Conservation (phyloP, 2,329 filamentous ascomycete genomes). For the Gaeumannomyces sp. region DNA sequence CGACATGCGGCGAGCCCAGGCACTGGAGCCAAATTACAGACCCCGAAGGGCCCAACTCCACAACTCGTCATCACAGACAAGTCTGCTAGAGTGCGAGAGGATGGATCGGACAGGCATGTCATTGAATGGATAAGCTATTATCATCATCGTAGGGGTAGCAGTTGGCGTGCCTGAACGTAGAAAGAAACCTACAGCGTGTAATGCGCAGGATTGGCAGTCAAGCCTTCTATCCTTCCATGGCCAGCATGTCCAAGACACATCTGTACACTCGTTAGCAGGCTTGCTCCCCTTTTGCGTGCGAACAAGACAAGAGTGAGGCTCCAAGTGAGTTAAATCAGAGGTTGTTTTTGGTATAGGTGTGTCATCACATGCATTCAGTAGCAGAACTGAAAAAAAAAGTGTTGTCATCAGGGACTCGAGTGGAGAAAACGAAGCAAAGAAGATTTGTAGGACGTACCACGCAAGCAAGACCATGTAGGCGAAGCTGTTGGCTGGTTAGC, state of each 20-base stretch:
- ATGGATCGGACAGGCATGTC: conserved; percentile 62
- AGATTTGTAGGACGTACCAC: not conserved
- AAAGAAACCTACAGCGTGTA: not conserved
- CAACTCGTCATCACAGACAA: conserved; percentile 61
- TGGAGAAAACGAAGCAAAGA: conserved; percentile 1
- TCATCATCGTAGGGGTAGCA: conserved; percentile 40
- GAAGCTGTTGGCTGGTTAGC: too few species aligned
- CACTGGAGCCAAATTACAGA: conserved; percentile 59
- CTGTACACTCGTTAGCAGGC: not conserved
- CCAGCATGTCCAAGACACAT: not conserved
- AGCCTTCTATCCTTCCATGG: not conserved
- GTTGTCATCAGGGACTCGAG: conserved; percentile 56
- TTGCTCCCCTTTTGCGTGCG: not conserved
- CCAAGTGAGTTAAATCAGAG: conserved; percentile 16
- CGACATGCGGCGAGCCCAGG: conserved; percentile 42
- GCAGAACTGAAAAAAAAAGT: conserved; percentile 63
- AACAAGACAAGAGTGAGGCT: not conserved
- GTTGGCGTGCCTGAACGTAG: not conserved
- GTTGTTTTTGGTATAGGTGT: conserved; percentile 59
- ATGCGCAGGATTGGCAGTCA: not conserved
- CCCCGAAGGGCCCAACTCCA: conserved; percentile 54
- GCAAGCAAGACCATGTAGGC: too few species aligned
- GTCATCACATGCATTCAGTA: conserved; percentile 64
- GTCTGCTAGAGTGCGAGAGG: conserved; percentile 63
- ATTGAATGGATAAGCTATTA: conserved; percentile 73